A percentile compares a stretch with the other conserved stretches of the same genome.
Evolutionary conservation across 2,329 filamentous ascomycete genomes (phyloP).

Genomic region (Rhynchosporium graminicola): DNA sequence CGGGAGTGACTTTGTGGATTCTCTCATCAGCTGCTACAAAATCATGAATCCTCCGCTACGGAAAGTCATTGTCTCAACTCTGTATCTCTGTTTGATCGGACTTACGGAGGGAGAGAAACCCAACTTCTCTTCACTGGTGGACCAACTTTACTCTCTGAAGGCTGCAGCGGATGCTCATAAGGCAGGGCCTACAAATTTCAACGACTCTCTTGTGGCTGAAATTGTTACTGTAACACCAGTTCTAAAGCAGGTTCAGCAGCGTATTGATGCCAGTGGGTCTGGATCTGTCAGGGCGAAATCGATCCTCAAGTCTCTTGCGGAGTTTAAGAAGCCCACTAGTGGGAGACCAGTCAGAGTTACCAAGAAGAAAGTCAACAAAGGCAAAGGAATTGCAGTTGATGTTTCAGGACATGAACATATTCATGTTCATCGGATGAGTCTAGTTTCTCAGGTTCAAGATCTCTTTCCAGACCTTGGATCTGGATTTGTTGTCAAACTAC

Average conservation of each 20-base stretch:
- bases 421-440: conserved; percentile 79
- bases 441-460: conserved; percentile 89
- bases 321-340: conserved; percentile 57
- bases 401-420: conserved; percentile 40
- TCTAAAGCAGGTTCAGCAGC: conserved; percentile 60
- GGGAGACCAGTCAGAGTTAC: conserved; percentile 52
- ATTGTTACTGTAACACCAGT: conserved; percentile 80
- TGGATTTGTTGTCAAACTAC: conserved; percentile 74
- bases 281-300: conserved; percentile 59
- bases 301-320: conserved; percentile 60
- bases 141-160: conserved; percentile 82
- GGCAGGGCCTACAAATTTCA: conserved; percentile 54
- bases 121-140: conserved; percentile 74
- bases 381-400: conserved; percentile 54
- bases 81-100: conserved; percentile 74
- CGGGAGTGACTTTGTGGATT: conserved; percentile 85
- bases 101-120: conserved; percentile 66
- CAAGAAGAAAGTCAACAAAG: conserved; percentile 63
- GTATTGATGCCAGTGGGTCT: conserved; percentile 50
- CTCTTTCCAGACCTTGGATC: conserved; percentile 86
- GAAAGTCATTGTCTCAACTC: conserved; percentile 68
- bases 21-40: conserved; percentile 65
- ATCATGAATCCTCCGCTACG: conserved; percentile 64
- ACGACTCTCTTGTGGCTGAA: conserved; percentile 76
- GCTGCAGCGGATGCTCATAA: conserved; percentile 66